Evolutionary conservation across 1,284 basidiomycete genomes (phyloP).

Genomic region (Cerrena zonata): DNA sequence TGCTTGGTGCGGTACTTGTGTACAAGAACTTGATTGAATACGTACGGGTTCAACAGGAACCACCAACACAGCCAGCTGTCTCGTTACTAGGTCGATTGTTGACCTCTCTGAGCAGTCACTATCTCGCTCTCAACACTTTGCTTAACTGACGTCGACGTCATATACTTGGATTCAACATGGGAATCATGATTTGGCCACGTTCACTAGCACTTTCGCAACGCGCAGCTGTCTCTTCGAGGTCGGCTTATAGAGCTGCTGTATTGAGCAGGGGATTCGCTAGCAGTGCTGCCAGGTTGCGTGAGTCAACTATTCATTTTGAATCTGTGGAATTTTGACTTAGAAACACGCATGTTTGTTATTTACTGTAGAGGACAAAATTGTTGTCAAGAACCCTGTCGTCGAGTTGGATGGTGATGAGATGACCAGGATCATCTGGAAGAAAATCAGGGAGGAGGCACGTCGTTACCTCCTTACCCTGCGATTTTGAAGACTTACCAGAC

Average conservation of each 20-base stretch:
- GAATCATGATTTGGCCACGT: background rate
- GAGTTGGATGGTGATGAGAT: conserved; percentile 97
- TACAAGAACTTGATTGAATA: background rate
- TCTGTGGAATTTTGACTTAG: background rate
- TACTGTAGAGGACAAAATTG: conserved; percentile 61
- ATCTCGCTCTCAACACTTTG: background rate
- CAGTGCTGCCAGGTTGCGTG: conserved; percentile 25
- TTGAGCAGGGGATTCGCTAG: conserved; percentile 26
- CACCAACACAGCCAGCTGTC: background rate
- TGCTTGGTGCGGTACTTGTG: background rate
- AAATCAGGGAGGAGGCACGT: conserved; percentile 88
- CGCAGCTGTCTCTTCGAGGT: background rate
- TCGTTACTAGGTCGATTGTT: background rate
- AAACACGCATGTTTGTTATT: background rate
- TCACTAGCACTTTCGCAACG: background rate
- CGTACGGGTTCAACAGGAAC: background rate
- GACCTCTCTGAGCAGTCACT: background rate
- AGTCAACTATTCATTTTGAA: conserved; percentile 12
- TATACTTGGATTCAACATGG: background rate
- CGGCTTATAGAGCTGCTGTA: conserved; percentile 3
- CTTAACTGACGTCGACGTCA: background rate
- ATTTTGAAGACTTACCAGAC: too few relatives aligned
- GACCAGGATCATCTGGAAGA: conserved; percentile 98
- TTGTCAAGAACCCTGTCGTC: conserved; percentile 86
- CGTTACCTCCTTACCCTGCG: background rate